Percentiles rank a stretch among this genome's conserved stretches.
Conservation (phyloP, 164 flowering plant species). For the Aristolochia contorta region DNA sequence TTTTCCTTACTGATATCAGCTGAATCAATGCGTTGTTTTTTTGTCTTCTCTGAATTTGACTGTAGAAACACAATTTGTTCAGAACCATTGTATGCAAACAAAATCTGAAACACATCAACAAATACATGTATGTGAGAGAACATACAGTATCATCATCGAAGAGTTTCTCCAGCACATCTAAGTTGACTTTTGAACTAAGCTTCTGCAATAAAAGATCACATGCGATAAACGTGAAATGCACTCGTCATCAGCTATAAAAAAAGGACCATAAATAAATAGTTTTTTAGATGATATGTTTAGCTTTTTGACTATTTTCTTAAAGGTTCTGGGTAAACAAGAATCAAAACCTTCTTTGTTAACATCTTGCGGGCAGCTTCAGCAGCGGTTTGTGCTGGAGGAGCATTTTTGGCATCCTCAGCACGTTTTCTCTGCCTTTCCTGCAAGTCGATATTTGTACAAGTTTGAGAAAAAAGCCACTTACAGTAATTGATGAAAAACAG, state of each 20-base stretch:
- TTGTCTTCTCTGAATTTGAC: slow-evolving; percentile 8
- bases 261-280: not conserved
- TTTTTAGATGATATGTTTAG: not conserved
- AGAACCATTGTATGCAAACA: not conserved
- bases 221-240: not conserved
- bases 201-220: slow-evolving; percentile 27
- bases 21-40: slow-evolving; percentile 13
- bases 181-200: slow-evolving; percentile 60
- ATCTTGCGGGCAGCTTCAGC: slow-evolving; percentile 64
- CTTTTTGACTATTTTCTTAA: not conserved
- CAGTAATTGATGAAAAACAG: not conserved
- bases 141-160: slow-evolving; percentile 40
- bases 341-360: slow-evolving; percentile 52
- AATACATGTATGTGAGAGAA: not conserved
- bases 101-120: not conserved
- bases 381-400: slow-evolving; percentile 58
- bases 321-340: not conserved
- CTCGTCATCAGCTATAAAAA: not conserved
- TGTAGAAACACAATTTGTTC: not conserved
- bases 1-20: slow-evolving; percentile 2
- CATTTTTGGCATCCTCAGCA: slow-evolving; percentile 51
- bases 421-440: slow-evolving; percentile 59
- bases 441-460: not conserved
- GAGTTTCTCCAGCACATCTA: slow-evolving; percentile 44
- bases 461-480: not conserved